phyloP scores from a whole-genome alignment of 495 filamentous ascomycete genomes.

The Trichocladium uniseriatum region DNA sequence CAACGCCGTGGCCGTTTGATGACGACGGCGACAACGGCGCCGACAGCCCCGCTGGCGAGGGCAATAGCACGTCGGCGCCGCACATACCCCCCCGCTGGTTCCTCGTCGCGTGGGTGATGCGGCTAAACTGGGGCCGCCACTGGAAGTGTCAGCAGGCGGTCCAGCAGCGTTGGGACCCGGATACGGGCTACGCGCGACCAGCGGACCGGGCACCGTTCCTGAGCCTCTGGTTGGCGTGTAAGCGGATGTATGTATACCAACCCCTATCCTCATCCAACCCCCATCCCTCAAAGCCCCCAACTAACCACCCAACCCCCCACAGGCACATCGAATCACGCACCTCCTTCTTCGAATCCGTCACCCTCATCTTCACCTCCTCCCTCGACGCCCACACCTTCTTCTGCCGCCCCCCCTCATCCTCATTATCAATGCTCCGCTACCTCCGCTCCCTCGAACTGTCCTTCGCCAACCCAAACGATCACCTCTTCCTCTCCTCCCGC shows the following conservation, averaged over 20 bases:
- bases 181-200: not conserved
- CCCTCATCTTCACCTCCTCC: conserved; percentile 19
- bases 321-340: conserved; percentile 19
- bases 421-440: conserved; percentile 5
- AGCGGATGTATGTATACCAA: conserved; percentile 16
- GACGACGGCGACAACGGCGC: not conserved
- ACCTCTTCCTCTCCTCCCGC: conserved; percentile 11
- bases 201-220: conserved; percentile 14
- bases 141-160: conserved; percentile 17
- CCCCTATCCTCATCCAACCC: too few species aligned
- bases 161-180: conserved; percentile 13
- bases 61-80: too few species aligned
- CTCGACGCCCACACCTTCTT: conserved; percentile 20
- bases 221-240: conserved; percentile 19
- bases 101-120: conserved; percentile 10
- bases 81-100: too few species aligned
- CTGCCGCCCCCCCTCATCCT: conserved; percentile 10
- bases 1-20: conserved; percentile 9
- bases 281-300: too few species aligned
- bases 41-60: not conserved
- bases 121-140: conserved; percentile 19
- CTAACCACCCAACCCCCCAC: too few species aligned
- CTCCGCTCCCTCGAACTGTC: conserved; percentile 17
- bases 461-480: conserved; percentile 19
- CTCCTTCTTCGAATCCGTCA: conserved; percentile 19